phyloP scores from a whole-genome alignment of 371 early-diverging fungal genomes.

The Actinomucor elegans region DNA sequence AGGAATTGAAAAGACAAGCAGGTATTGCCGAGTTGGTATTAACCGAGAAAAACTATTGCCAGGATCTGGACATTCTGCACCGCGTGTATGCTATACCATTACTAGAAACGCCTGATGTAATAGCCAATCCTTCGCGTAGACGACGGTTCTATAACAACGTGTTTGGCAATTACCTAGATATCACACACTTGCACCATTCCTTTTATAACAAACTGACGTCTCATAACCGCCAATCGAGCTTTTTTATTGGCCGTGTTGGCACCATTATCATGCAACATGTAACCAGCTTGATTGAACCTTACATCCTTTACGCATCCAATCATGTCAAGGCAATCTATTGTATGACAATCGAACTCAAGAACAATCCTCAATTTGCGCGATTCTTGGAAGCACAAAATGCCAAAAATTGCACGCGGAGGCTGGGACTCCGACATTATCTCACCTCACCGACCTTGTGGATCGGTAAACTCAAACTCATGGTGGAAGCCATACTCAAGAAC shows the following conservation, averaged over 20 bases:
- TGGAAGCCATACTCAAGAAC: slow-evolving; percentile 32
- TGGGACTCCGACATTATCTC: slow-evolving; percentile 36
- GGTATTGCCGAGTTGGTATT: slow-evolving; percentile 34
- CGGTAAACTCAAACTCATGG: slow-evolving; percentile 29
- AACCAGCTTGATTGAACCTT: slow-evolving; percentile 20
- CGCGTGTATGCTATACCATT: slow-evolving; percentile 32
- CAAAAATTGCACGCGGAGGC: slow-evolving; percentile 20
- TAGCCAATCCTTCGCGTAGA: slow-evolving; percentile 3
- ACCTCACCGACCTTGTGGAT: slow-evolving; percentile 37
- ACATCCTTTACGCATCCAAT: slow-evolving; percentile 19
- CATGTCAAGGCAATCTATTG: slow-evolving; percentile 16
- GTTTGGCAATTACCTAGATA: slow-evolving; percentile 31
- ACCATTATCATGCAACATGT: slow-evolving; percentile 17
- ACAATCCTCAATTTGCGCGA: slow-evolving; percentile 19
- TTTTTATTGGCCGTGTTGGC: slow-evolving; percentile 22
- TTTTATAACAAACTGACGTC: slow-evolving; percentile 11
- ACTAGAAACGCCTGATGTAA: slow-evolving; percentile 12
- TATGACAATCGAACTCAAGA: slow-evolving; percentile 18
- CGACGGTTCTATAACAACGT: slow-evolving; percentile 30
- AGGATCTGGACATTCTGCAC: slow-evolving; percentile 31
- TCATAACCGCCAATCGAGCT: slow-evolving; percentile 12
- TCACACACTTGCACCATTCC: slow-evolving; percentile 20
- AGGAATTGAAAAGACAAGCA: slow-evolving; percentile 37
- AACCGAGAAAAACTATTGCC: slow-evolving; percentile 31
- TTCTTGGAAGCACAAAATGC: slow-evolving; percentile 26